Evolutionary conservation across 352 stramenopile species (phyloP).

Genomic region (Pythium oligandrum): DNA sequence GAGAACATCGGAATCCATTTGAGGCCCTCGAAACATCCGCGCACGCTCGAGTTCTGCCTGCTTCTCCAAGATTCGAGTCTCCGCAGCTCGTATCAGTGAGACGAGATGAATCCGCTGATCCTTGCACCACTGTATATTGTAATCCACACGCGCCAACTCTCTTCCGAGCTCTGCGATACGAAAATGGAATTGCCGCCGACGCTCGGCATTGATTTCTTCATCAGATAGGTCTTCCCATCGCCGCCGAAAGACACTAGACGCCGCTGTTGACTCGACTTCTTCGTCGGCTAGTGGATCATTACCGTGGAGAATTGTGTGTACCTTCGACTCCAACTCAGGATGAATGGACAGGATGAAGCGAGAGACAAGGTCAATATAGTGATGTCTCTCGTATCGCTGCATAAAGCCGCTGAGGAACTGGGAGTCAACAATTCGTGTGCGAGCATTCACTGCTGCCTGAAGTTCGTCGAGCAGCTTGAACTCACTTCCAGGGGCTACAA

Average conservation of each 20-base stretch:
- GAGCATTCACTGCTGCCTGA: constrained; percentile 71
- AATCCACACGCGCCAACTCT: constrained; percentile 53
- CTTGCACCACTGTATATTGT: constrained; percentile 78
- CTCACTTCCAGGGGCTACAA: constrained; percentile 50
- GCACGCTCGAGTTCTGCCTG: constrained; percentile 71
- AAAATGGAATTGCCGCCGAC: constrained; percentile 73
- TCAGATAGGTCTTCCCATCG: constrained; percentile 48
- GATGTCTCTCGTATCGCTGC: constrained; percentile 65
- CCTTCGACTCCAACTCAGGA: constrained; percentile 40
- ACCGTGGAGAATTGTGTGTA: constrained; percentile 41
- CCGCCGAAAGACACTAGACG: constrained; percentile 1
- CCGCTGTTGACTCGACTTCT: constrained; percentile 4
- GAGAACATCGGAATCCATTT: constrained; percentile 80
- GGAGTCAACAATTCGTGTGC: constrained; percentile 62
- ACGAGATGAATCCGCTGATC: constrained; percentile 66
- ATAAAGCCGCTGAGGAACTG: constrained; percentile 78
- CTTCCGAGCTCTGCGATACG: constrained; percentile 53
- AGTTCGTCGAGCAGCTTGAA: constrained; percentile 71
- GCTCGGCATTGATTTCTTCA: constrained; percentile 44
- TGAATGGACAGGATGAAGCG: constrained; percentile 54
- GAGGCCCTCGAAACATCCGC: constrained; percentile 51
- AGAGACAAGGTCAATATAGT: constrained; percentile 70
- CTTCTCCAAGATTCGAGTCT: constrained; percentile 71
- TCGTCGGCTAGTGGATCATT: constrained; percentile 8
- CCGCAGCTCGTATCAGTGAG: constrained; percentile 55